These are phyloP conservation scores for Dioscorea alata DNA, from an alignment of 106 monocot species.

Conservation along the genomic window DNA sequence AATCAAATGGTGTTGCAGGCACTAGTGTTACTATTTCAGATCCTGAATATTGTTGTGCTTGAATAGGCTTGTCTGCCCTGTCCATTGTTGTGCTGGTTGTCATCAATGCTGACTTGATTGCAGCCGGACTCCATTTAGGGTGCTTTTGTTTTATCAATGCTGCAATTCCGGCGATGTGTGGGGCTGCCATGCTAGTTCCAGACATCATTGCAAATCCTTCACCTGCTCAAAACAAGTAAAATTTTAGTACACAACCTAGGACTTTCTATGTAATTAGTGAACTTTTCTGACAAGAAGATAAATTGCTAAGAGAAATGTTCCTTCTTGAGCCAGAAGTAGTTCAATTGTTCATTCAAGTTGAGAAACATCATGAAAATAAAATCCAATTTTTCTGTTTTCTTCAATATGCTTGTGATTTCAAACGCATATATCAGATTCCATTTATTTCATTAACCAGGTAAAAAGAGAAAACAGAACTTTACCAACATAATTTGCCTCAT, in stretches of 20 bases:
- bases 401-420: too few relatives aligned
- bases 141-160: constrained; percentile 84
- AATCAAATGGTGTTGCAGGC: constrained; percentile 88
- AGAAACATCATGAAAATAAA: too few relatives aligned
- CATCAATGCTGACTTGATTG: constrained; percentile 96
- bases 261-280: too few relatives aligned
- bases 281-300: too few relatives aligned
- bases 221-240: constrained; percentile 34
- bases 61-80: constrained; percentile 54
- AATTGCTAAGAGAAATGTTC: too few relatives aligned
- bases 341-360: too few relatives aligned
- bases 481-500: constrained; percentile 87
- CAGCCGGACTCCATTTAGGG: constrained; percentile 80
- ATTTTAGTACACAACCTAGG: too few relatives aligned
- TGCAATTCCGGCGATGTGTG: constrained; percentile 93
- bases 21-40: constrained; percentile 44
- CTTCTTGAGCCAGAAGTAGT: too few relatives aligned
- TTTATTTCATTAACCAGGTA: neutral
- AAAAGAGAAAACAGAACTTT: neutral
- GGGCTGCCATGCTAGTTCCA: constrained; percentile 98
- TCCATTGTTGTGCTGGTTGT: constrained; percentile 79
- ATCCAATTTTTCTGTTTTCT: too few relatives aligned
- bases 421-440: neutral
- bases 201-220: constrained; percentile 95
- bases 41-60: constrained; percentile 73